Evolutionary conservation across 2,329 filamentous ascomycete species (phyloP), one percentile per base, ranked within the genome.

Genomic region (Aureobasidium musti): DNA sequence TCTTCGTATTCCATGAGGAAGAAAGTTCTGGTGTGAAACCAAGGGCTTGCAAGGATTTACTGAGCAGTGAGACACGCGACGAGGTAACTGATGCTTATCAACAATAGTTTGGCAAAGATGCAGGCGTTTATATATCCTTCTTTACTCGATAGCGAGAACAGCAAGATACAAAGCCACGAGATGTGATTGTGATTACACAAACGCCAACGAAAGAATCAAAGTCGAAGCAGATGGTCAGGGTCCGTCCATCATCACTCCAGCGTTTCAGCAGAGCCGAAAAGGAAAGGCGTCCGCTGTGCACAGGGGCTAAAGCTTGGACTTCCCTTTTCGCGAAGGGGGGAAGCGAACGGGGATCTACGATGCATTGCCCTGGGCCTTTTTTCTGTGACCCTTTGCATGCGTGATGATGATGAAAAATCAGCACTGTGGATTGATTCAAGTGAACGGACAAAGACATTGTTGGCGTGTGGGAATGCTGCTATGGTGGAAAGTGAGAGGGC

Each of bases 331-430:
- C 50, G 50, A 54, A 37, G 35, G 53, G 53, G 21, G 23, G 52
- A 56, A 56, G 53, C 53, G 53, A 56, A 56, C 53, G 21, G 35
- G 21, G 53, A 56, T 56, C 53, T 56, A 56, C 53, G 21, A 56
- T 56, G 53, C 53, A 56, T 56, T 7, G 28, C n/a, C 30, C 52
- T 56, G 53, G 53, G 35, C 53, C 41, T 56, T 41, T 56, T 56
- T 41, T 56, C 35, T 56, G 53, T 35, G 53, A 35, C 53, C 53
- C 53, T 56, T 35, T 41, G 35, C 53, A 10, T 41, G 35, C 26
- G 13, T 8, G 53, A 39, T 41, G 33, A 39, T 56, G 33, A 11
- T 5, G 5, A 14, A 5, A 5, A 11, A 7, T 11, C 7, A 26
- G 21, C n/a, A 5, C 21, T 23, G 43, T 26, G 5, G 43, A 14